Base-by-base conservation (phyloP, 2,329 filamentous ascomycete species). In the Pseudogymnoascus sp. region DNA sequence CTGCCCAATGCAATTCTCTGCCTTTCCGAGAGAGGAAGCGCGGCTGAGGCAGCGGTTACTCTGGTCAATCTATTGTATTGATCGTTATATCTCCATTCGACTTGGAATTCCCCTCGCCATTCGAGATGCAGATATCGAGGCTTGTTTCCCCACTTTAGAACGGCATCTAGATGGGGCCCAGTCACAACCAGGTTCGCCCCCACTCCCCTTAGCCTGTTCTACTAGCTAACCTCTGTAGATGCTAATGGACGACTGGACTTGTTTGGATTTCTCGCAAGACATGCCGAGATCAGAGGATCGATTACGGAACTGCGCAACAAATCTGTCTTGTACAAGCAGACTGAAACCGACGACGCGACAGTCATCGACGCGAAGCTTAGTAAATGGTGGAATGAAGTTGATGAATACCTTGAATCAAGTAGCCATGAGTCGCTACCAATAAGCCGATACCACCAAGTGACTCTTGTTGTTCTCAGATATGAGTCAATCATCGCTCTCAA, bases 1-100 rank as follows among this genome's bases (percentile, higher is more conserved):
- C 2, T 83, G 80, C 56, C 79, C 80, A 1, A 72, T 72, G 6
- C 74, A 80, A 0, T 82, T 76, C 59, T 70, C 75, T 9, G 39
- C 13, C 7, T 45, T 45, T 45, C 39, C 39, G 21, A 45, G 39
- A 9, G 21, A 45, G 15, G 39, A 45, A 26, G 39, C 39, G 6
- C 39, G 21, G 12, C 13, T 45, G 18, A 30, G 33, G 57, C 37
- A 39, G 26, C 30, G 30, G 10, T 19, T 59, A 39, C 33, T 59
- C 37, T 48, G 57, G 41, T 38, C 34, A 30, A 39, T 41, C 57
- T 59, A 38, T 52, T 41, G 41, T 33, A 23, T 33, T 21, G 19
- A 59, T 26, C 39, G 39, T n/a, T 45, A 45, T 45, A 45, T 45
- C 21, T 45, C 39, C 21, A 45, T 69, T 63, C 39, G 39, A 9